Conservation (phyloP, 2,329 filamentous ascomycete species). For the Akanthomyces lecanii region DNA sequence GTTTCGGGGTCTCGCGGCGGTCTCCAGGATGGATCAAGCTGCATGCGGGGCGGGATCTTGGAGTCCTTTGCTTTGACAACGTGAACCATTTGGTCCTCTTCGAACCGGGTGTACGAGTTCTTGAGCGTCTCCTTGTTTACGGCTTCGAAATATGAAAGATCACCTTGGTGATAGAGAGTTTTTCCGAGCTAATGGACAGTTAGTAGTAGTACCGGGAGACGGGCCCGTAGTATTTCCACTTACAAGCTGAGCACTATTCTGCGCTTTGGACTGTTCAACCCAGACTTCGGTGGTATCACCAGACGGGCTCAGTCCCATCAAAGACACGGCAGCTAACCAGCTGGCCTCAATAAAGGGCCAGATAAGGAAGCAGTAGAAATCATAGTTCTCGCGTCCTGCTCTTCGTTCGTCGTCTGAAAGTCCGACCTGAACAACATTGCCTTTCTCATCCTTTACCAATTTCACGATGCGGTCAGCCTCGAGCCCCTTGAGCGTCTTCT, state of each 20-base stretch:
- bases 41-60: conserved; percentile 58
- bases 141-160: conserved; percentile 94
- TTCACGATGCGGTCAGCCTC: conserved; percentile 75
- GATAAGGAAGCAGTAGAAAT: conserved; percentile 98
- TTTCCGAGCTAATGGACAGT: conserved; percentile 66
- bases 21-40: conserved; percentile 70
- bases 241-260: conserved; percentile 77
- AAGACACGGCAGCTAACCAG: conserved; percentile 85
- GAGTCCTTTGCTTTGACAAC: conserved; percentile 65
- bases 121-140: conserved; percentile 98
- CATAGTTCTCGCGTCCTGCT: conserved; percentile 86
- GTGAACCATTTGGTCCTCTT: conserved; percentile 84
- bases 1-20: conserved; percentile 60
- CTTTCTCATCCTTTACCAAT: conserved; percentile 54
- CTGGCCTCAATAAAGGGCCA: conserved; percentile 97
- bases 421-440: conserved; percentile 62
- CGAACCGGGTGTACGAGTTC: conserved; percentile 83
- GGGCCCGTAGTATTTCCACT: conserved; percentile 26
- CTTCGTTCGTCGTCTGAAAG: conserved; percentile 71
- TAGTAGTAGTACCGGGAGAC: background rate
- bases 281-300: conserved; percentile 61
- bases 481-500: conserved; percentile 71
- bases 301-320: conserved; percentile 75
- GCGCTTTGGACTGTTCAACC: conserved; percentile 73
- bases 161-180: conserved; percentile 94